Evolutionary conservation across 2,329 filamentous ascomycete genomes (phyloP), one percentile per base, ranked within the genome.

Genomic region (Aspergillus chevalieri): DNA sequence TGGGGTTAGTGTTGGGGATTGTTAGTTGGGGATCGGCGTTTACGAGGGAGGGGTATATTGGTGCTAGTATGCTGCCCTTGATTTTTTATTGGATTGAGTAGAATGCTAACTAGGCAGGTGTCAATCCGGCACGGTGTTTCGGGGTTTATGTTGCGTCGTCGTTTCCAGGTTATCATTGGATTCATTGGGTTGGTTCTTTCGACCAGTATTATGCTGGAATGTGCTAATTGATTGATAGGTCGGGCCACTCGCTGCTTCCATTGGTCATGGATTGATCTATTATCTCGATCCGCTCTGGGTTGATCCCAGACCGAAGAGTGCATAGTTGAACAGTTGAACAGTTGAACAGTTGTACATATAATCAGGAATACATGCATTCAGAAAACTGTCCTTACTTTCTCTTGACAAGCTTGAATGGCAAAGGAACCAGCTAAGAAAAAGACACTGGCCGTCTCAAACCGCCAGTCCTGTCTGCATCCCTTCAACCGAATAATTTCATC

Each of bases 91-190:
- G 57, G 15, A 12, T 33, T 42, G 24, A 46, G 26, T 12, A 12
- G 22, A 12, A 34, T 6, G 41, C 47, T 43, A 4, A 44, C n/a
- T 17, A 7, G 10, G 7, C 26, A 61, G 58, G 65, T 46, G 62
- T 76, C 58, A 76, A 76, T 53, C 74, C 74, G 1, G 71, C 72
- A 4, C 65, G 72, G 43, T 76, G 72, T 54, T 69, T 79, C 52
- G 74, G 67, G 0, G 68, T 68, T 10, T 73, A 71, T 30, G 69
- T 75, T 22, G 72, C 65, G 1, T 69, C 65, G 15, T 49, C 53
- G 12, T 68, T 68, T 46, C 64, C 66, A 6, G 42, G 53, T 1
- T 69, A 66, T 57, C 67, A 70, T 52, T 72, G 66, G 64, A 58
- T 71, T 41, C 66, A 70, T 52, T 71, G 67, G 68, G 62, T 60